phyloP scores from a whole-genome alignment of 805 yeast species.

The Myxozyma monticola region DNA sequence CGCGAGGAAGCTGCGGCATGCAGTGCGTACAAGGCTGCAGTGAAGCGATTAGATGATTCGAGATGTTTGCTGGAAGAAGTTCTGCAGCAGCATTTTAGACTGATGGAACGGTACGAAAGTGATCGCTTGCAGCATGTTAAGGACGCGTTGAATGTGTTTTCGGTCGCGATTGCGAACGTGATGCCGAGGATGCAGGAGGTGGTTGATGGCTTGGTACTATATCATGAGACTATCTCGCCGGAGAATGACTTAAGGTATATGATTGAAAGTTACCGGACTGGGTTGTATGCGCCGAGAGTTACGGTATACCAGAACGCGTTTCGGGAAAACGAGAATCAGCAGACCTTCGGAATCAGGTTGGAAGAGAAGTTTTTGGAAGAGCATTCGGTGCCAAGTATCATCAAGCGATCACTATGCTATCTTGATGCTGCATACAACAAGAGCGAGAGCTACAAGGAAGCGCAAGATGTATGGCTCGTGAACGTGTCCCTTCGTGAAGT shows the following conservation, averaged over 20 bases:
- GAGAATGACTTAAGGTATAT: constrained; percentile 63
- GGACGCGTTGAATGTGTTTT: constrained; percentile 70
- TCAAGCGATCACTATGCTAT: constrained; percentile 61
- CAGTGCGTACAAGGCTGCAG: constrained; percentile 52
- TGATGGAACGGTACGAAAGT: constrained; percentile 79
- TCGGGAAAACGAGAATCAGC: constrained; percentile 57
- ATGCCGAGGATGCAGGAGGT: constrained; percentile 57
- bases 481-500: constrained; percentile 61
- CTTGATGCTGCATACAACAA: constrained; percentile 70
- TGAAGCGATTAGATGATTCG: constrained; percentile 59
- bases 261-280: constrained; percentile 69
- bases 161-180: constrained; percentile 63
- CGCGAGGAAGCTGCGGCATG: constrained; percentile 63
- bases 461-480: constrained; percentile 67
- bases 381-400: constrained; percentile 71
- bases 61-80: constrained; percentile 73
- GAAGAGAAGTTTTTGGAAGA: constrained; percentile 62
- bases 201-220: constrained; percentile 60
- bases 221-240: constrained; percentile 73
- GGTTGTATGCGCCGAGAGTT: constrained; percentile 71
- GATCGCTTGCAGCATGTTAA: constrained; percentile 76
- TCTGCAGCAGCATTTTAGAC: constrained; percentile 67
- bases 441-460: constrained; percentile 63
- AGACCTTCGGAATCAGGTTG: constrained; percentile 78
- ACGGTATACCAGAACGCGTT: constrained; percentile 78